Percentiles rank a stretch among this genome's conserved stretches.
phyloP scores from a whole-genome alignment of 2,329 filamentous ascomycete genomes.

The Paecilomyces formosus region DNA sequence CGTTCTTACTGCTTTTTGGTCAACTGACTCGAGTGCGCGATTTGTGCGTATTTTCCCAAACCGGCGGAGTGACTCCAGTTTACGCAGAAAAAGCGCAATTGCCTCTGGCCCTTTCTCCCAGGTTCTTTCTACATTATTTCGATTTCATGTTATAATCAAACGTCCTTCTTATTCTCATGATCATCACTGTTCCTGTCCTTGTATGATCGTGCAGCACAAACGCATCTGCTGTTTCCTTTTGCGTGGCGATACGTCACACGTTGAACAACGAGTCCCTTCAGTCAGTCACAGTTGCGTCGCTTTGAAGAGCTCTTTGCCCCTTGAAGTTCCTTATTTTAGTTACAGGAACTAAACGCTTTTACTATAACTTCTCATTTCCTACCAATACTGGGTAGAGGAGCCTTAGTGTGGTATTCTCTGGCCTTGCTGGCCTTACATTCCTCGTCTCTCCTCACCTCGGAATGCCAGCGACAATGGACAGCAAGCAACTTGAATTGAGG shows the following conservation, averaged over 20 bases:
- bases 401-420: neutral
- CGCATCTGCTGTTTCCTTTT: neutral
- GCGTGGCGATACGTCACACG: neutral
- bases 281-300: neutral
- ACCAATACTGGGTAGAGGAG: neutral
- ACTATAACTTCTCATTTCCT: neutral
- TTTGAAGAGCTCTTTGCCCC: neutral
- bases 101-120: neutral
- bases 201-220: neutral
- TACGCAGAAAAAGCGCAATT: conserved; percentile 26
- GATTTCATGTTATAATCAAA: neutral
- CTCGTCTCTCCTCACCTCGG: neutral
- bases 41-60: conserved; percentile 25
- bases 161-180: neutral
- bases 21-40: conserved; percentile 16
- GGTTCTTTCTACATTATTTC: neutral
- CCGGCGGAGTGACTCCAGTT: neutral
- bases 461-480: neutral
- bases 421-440: neutral
- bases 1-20: neutral
- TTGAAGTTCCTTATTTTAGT: neutral
- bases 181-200: neutral
- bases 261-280: neutral
- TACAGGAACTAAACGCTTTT: neutral
- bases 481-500: neutral